Evolutionary conservation across 176 grass and related monocot species (phyloP).

Genomic region (Thalia dealbata): DNA sequence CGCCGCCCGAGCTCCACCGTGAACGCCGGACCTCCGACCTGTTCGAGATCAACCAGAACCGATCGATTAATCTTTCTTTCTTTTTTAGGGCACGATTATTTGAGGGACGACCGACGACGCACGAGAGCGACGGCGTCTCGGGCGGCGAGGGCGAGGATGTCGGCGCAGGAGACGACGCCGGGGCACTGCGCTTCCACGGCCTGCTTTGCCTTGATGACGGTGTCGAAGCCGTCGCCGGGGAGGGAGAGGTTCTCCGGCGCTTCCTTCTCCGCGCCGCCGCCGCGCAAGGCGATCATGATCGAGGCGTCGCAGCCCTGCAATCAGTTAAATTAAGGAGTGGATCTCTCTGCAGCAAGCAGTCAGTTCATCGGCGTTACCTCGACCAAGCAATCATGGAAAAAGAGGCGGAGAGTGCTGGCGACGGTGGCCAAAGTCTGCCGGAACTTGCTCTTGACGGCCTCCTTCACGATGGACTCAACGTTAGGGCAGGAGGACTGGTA

Average conservation of each 20-base stretch:
- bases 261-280: constrained; percentile 88
- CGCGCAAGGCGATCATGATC: constrained; percentile 49
- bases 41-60: not conserved
- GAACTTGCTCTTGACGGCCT: constrained; percentile 31
- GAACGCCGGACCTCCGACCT: constrained; percentile 55
- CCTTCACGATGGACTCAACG: constrained; percentile 37
- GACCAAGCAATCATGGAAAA: constrained; percentile 60
- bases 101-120: not conserved
- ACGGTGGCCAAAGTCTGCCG: constrained; percentile 39
- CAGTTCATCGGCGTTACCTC: constrained; percentile 21
- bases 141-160: constrained; percentile 88
- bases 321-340: not conserved
- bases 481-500: constrained; percentile 40
- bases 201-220: constrained; percentile 75
- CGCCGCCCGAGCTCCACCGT: constrained; percentile 58
- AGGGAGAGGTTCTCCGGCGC: constrained; percentile 62
- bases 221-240: constrained; percentile 92
- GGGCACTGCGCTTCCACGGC: constrained; percentile 67
- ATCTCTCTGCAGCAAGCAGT: too few species aligned
- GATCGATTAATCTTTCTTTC: not conserved
- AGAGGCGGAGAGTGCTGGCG: constrained; percentile 41
- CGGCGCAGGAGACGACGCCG: constrained; percentile 75
- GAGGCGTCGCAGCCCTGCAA: constrained; percentile 82
- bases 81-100: not conserved
- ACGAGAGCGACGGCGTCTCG: constrained; percentile 66